A percentile compares a stretch with the other conserved stretches of the same genome.
These are phyloP conservation scores for Camellia granthamiana DNA, from an alignment of 148 eudicot species.

Conservation along the genomic window DNA sequence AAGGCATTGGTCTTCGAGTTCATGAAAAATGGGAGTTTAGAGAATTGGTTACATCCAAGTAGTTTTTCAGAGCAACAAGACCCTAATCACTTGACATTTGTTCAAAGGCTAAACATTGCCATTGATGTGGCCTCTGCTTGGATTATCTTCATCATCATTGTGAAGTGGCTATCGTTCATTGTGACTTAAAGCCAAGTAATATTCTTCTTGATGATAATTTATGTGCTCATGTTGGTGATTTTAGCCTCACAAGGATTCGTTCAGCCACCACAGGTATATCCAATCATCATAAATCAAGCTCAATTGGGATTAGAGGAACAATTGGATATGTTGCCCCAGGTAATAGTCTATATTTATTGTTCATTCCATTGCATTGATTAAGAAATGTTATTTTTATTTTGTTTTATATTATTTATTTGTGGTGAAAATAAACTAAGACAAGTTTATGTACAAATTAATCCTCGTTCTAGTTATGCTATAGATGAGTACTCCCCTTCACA, in stretches of 20 bases:
- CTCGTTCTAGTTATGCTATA: no score
- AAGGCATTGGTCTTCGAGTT: constrained; percentile 20
- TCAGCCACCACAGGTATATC: background rate
- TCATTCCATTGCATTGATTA: background rate
- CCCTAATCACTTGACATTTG: background rate
- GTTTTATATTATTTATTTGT: background rate
- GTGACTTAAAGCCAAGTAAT: background rate
- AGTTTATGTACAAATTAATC: no score
- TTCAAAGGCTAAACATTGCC: constrained; percentile 19
- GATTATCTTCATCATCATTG: constrained; percentile 21
- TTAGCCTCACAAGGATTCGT: constrained; percentile 18
- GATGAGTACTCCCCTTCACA: no score
- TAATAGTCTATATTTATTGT: background rate
- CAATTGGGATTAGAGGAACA: constrained; percentile 5
- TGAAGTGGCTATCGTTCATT: background rate
- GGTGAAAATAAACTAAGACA: background rate
- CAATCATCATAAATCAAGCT: background rate
- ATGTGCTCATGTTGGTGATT: constrained; percentile 21
- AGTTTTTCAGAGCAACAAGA: background rate
- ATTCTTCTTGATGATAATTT: constrained; percentile 19
- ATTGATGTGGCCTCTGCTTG: constrained; percentile 19
- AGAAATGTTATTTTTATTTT: background rate
- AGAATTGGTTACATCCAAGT: constrained; percentile 15
- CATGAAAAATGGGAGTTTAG: constrained; percentile 22
- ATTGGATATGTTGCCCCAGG: constrained; percentile 20